A percentile compares a stretch with the other conserved stretches of the same genome.
Conservation (phyloP, 2,329 filamentous ascomycete species). For the Alternaria sp. region DNA sequence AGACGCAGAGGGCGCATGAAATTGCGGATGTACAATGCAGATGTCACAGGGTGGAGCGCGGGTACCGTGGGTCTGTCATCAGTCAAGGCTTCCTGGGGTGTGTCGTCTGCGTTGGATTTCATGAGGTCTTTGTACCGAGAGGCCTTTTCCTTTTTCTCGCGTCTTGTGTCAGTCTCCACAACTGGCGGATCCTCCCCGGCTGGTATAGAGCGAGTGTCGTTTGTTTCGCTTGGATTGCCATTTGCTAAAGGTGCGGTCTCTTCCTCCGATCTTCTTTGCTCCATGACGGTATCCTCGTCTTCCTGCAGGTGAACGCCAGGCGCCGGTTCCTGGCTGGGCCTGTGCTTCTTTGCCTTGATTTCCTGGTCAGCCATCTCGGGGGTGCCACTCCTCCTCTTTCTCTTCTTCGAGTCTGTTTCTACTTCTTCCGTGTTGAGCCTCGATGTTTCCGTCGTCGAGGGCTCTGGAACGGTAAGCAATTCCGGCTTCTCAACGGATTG, state of each 20-base stretch:
- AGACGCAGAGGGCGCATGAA: constrained; percentile 86
- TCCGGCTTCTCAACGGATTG: constrained; percentile 43
- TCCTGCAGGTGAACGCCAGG: constrained; percentile 40
- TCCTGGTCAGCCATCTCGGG: constrained; percentile 45
- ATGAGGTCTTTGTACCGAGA: constrained; percentile 46
- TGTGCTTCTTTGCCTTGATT: constrained; percentile 53
- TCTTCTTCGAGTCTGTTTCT: constrained; percentile 49
- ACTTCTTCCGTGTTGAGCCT: constrained; percentile 46
- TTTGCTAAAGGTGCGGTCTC: constrained; percentile 16
- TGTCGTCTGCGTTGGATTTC: constrained; percentile 20
- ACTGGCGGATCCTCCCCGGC: constrained; percentile 2
- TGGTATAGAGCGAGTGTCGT: constrained; percentile 5
- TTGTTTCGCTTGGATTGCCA: constrained; percentile 3
- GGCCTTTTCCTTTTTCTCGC: constrained; percentile 39
- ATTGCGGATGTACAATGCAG: constrained; percentile 80
- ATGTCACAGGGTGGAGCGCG: constrained; percentile 51
- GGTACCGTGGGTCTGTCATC: constrained; percentile 45
- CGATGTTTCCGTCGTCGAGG: constrained; percentile 40
- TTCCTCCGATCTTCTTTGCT: constrained; percentile 31
- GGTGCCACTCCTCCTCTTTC: constrained; percentile 51
- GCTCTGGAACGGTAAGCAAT: constrained; percentile 31
- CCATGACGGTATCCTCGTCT: constrained; percentile 41
- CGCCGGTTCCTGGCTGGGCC: constrained; percentile 44
- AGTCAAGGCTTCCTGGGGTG: constrained; percentile 20
- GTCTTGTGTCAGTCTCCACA: constrained; percentile 12